phyloP scores from a whole-genome alignment of 73 alveolate species.

The Paramecium sexaurelia region DNA sequence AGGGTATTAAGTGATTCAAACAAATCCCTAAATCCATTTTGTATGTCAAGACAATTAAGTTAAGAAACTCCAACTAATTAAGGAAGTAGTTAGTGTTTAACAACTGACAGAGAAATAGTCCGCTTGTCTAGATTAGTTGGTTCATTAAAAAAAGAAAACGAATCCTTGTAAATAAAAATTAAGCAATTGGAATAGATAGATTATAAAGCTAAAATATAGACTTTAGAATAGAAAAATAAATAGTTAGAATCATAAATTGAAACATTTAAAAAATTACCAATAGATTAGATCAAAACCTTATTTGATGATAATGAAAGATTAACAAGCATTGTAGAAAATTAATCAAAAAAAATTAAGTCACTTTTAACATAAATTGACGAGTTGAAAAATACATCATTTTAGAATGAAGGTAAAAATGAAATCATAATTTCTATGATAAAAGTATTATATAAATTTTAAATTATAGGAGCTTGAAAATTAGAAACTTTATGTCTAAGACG shows the following conservation, averaged over 20 bases:
- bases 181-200: neutral
- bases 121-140: neutral
- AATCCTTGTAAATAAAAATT: neutral
- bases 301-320: neutral
- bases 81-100: neutral
- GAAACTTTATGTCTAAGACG: neutral
- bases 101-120: neutral
- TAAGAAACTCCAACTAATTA: neutral
- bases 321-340: neutral
- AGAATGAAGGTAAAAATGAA: constrained; percentile 10
- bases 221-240: neutral
- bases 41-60: constrained; percentile 55
- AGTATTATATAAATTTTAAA: neutral
- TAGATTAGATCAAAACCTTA: neutral
- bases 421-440: neutral
- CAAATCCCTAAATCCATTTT: constrained; percentile 58
- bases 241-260: neutral
- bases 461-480: neutral
- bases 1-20: constrained; percentile 24
- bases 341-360: neutral
- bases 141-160: constrained; percentile 2
- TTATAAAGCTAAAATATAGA: neutral
- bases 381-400: neutral
- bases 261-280: neutral
- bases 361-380: neutral